phyloP scores from a whole-genome alignment of 352 stramenopile genomes.

The Albugo candida region DNA sequence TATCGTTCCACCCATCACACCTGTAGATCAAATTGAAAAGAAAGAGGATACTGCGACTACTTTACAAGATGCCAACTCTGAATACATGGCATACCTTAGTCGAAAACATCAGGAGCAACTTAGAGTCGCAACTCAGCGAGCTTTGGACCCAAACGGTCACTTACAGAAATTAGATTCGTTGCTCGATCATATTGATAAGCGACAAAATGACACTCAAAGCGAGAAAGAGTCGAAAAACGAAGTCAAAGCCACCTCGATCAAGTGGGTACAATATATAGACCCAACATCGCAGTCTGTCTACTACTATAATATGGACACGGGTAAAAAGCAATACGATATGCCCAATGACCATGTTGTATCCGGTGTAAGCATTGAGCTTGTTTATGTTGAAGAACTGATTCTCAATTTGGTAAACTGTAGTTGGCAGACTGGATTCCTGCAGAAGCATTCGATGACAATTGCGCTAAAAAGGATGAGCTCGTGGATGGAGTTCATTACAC shows the following conservation, averaged over 20 bases:
- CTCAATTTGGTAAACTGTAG: conserved; percentile 12
- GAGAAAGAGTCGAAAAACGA: conserved; percentile 2
- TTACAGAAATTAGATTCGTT: conserved; percentile 52
- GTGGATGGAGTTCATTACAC: conserved; percentile 51
- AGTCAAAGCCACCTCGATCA: conserved; percentile 11
- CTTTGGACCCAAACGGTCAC: conserved; percentile 44
- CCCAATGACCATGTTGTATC: conserved; percentile 45
- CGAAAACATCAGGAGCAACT: conserved; percentile 26
- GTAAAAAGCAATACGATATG: conserved; percentile 59
- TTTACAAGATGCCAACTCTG: conserved; percentile 5
- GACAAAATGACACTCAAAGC: conserved; percentile 1
- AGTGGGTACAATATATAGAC: conserved; percentile 78
- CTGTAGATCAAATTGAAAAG: conserved; percentile 6
- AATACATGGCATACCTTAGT: conserved; percentile 58
- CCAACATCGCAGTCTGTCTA: conserved; percentile 60
- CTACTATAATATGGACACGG: conserved; percentile 66
- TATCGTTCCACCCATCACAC: neutral
- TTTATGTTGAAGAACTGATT: neutral
- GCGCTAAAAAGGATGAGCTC: conserved; percentile 10
- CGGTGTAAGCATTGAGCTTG: conserved; percentile 21
- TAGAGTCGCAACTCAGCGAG: conserved; percentile 31
- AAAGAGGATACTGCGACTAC: conserved; percentile 2
- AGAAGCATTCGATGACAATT: conserved; percentile 1
- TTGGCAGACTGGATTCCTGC: conserved; percentile 56
- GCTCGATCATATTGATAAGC: conserved; percentile 28